A percentile compares a stretch with the other conserved stretches of the same genome.
Evolutionary conservation across 1,284 basidiomycete species (phyloP).

Genomic region (Cryptococcus hybrid): DNA sequence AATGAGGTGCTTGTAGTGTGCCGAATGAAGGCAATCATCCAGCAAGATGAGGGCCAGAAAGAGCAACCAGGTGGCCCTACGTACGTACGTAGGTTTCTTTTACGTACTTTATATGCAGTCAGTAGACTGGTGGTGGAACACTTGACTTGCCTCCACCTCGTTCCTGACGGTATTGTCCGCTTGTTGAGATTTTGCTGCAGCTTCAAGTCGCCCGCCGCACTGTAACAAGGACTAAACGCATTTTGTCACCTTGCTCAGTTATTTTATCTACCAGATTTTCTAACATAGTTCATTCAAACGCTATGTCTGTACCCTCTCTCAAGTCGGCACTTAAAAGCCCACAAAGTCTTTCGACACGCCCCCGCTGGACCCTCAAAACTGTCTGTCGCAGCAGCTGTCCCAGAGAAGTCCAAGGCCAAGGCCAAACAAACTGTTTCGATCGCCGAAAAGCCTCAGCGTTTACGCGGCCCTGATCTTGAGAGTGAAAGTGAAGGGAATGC

Average conservation of each 20-base stretch:
- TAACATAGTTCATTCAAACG: not conserved
- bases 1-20: too few species aligned
- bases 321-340: constrained; percentile 4
- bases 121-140: too few species aligned
- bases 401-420: constrained; percentile 6
- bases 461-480: constrained; percentile 6
- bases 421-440: constrained; percentile 12
- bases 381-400: not conserved
- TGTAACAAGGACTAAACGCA: not conserved
- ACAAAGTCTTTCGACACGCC: not conserved
- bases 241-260: not conserved
- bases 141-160: not conserved
- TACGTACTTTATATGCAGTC: too few species aligned
- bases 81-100: too few species aligned
- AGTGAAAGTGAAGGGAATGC: constrained; percentile 11
- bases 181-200: not conserved
- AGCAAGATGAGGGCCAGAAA: too few species aligned
- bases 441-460: constrained; percentile 7
- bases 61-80: too few species aligned
- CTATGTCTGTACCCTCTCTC: not conserved
- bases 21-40: too few species aligned
- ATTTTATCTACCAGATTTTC: not conserved
- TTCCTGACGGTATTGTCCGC: not conserved
- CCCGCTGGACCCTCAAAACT: not conserved
- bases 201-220: not conserved